Percentiles rank a stretch among this genome's conserved stretches.
These are phyloP conservation scores for Rhododendron henanense DNA, from an alignment of 148 eudicot species.

Conservation along the genomic window DNA sequence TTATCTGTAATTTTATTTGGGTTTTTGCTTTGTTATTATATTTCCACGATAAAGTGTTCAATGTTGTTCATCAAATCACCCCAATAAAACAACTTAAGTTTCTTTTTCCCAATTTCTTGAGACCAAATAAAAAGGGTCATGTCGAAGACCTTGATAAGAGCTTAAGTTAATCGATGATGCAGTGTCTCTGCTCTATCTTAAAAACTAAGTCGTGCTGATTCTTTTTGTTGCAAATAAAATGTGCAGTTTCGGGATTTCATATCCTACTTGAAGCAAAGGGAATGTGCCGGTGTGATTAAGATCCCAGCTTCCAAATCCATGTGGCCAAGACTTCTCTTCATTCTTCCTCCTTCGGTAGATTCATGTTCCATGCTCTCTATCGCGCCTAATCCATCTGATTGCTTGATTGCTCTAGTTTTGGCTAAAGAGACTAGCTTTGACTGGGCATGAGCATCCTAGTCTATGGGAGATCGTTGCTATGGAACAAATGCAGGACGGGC, in stretches of 20 bases:
- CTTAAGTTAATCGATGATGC: background rate
- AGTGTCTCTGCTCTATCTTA: background rate
- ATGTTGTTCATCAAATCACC: background rate
- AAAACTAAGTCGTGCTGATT: background rate
- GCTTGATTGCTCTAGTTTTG: slow-evolving; percentile 69
- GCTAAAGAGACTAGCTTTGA: slow-evolving; percentile 82
- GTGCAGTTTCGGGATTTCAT: slow-evolving; percentile 86
- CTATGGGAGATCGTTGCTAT: background rate
- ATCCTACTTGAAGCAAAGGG: slow-evolving; percentile 92
- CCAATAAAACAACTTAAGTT: background rate
- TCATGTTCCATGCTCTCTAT: slow-evolving; percentile 68
- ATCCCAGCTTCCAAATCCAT: slow-evolving; percentile 59
- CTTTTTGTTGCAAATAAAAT: slow-evolving; percentile 2
- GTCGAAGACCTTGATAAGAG: background rate
- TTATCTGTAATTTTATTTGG: slow-evolving; percentile 15
- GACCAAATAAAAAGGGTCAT: background rate
- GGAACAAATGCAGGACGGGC: background rate
- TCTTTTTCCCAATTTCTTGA: background rate
- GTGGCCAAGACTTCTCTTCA: slow-evolving; percentile 85
- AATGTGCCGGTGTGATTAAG: slow-evolving; percentile 93
- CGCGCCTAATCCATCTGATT: slow-evolving; percentile 51
- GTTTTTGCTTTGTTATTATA: background rate
- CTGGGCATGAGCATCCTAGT: slow-evolving; percentile 24
- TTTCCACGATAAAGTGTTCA: background rate
- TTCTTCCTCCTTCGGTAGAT: slow-evolving; percentile 76